Base-by-base conservation (phyloP, 257 asterid species). In the Solanum commersonii region DNA sequence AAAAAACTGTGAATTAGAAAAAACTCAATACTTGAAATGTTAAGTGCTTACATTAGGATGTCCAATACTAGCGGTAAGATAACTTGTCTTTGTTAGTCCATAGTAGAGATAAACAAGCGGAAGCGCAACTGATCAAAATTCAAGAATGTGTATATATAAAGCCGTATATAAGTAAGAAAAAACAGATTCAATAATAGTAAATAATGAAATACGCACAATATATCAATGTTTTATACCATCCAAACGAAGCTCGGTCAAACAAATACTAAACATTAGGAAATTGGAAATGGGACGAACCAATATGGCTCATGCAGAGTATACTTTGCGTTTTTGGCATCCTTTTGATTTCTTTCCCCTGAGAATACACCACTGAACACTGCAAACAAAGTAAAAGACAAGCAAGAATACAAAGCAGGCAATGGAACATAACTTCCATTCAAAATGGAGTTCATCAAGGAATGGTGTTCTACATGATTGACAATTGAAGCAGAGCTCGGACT, bases 391-490 rank as follows among this genome's bases (percentile, higher is more conserved):
- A 31, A 91, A 63, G 15, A 87, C 7, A 13, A 90, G 18, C 8
- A 90, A 63, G 70, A 90, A 7, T 88, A 72, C 40, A 1, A 77
- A 8, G 89, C 87, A 90, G 88, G 84, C 13, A 60, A 92, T 14
- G 14, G 94, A 89, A 44, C 87, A n/a, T 1, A 82, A 18, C 84
- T 73, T 90, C 96, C 94, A 94, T 35, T 92, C 89, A 12, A 70
- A 82, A 83, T 85, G 85, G 20, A 90, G 87, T 89, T 83, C 85
- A 33, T 87, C 89, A 4, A 93, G 86, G 60, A 72, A 86, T 5
- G 92, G 87, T 8, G 31, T 68, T 72, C 90, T 93, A 88, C 96
- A 94, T 9, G 95, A 89, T 34, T 89, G 89, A 42, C 96, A 94
- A 35, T 90, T 87, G 87, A 88, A 90, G 90, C 96, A 94, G 35